Evolutionary conservation across 75 land plant species (phyloP).

Genomic region (Pinus taeda): DNA sequence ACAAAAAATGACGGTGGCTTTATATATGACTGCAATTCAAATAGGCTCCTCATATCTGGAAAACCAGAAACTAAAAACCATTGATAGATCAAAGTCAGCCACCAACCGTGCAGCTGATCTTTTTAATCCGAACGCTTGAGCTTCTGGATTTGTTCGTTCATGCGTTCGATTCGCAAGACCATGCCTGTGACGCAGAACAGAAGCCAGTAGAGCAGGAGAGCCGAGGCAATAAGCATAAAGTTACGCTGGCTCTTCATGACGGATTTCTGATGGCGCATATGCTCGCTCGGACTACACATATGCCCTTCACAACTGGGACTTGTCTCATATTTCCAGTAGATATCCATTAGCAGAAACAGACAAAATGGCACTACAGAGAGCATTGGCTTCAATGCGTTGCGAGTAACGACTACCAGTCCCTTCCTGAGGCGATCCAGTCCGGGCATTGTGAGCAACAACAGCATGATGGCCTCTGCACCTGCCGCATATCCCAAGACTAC

Average conservation of each 20-base stretch:
- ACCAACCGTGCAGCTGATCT: too few relatives aligned
- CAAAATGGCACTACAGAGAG: constrained; percentile 80
- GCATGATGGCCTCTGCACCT: constrained; percentile 79
- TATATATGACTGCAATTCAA: too few relatives aligned
- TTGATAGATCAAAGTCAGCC: too few relatives aligned
- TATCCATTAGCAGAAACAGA: constrained; percentile 81
- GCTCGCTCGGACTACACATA: constrained; percentile 52
- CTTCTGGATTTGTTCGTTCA: constrained; percentile 49
- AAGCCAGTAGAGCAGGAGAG: constrained; percentile 78
- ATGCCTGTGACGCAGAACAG: constrained; percentile 57
- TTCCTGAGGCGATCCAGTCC: constrained; percentile 71
- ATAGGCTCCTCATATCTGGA: too few relatives aligned
- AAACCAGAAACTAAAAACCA: too few relatives aligned
- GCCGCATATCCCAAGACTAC: constrained; percentile 75
- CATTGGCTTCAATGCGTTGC: constrained; percentile 79
- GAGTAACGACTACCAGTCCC: constrained; percentile 73
- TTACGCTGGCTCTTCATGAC: constrained; percentile 82
- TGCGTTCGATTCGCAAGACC: constrained; percentile 47
- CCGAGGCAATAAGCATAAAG: constrained; percentile 58
- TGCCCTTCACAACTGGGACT: constrained; percentile 45
- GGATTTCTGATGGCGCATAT: constrained; percentile 64
- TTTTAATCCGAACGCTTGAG: constrained; percentile 32
- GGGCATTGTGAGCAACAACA: constrained; percentile 76
- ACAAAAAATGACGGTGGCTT: too few relatives aligned
- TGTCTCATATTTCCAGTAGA: constrained; percentile 97